Base-by-base conservation (phyloP, 1,284 basidiomycete species). In the Austroboletus rostrupii region DNA sequence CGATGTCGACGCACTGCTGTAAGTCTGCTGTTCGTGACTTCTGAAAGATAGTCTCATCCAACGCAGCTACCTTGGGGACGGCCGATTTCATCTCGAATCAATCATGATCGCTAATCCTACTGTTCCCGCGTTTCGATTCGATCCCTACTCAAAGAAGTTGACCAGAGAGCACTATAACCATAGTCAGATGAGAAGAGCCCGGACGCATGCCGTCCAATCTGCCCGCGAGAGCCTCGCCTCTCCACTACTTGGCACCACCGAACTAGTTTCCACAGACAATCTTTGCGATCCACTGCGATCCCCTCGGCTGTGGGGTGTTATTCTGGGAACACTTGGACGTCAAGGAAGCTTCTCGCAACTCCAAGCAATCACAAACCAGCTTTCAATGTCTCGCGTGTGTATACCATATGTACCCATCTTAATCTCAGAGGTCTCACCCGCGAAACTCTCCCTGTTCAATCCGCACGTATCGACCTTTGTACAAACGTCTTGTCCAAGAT, bases 71-170 rank as follows among this genome's bases (percentile, higher is more conserved):
- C 81, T 99, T 28, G 97, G 97, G 20, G 97, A 99, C 64, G 97
- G 97, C 17, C 85, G 97, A 13, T 99, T 99, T 74, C 97, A 99
- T 66, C 80, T 99, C 16, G 97, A 99, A 70, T 90, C 91, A 13
- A 95, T 98, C 67, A 99, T 99, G 97, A 98, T 99, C 53, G 93
- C 93, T 28, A 99, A 99, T 68, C 97, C 97, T 0, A 72, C 79
- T n/a, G 81, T 98, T 20, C 93, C 96, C 12, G 95, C 97, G 0
- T 99, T 97, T 75, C 83, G 97, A 28, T 99, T 98, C 70, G 97
- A 99, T 64, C 97, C 97, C 5, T 99, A 99, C 69, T 93, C 92
- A 29, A 99, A 99, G 69, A 95, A 95, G 62, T 79, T 99, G 50
- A 98, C 96, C 5, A 74, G 92, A 55, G 97, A 99, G 66, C 77